Conservation (phyloP, 176 grass and related monocot species). For the Oryza meridionalis region DNA sequence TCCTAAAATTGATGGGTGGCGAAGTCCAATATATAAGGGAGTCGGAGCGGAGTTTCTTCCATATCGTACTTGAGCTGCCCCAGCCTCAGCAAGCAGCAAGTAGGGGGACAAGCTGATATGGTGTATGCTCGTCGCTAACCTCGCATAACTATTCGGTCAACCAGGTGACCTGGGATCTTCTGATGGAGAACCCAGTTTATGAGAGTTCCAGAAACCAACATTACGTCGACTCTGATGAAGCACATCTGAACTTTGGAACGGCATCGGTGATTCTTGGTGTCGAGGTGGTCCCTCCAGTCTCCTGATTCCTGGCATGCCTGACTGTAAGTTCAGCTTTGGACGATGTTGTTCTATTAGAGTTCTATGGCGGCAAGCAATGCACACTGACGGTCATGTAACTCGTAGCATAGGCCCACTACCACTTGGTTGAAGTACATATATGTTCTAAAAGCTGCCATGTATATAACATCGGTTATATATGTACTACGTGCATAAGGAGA, state of each 20-base stretch:
- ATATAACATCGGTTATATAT: constrained; percentile 35
- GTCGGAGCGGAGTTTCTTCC: constrained; percentile 92
- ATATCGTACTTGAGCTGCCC: constrained; percentile 72
- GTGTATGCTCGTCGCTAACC: constrained; percentile 18
- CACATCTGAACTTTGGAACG: not conserved
- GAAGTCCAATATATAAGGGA: constrained; percentile 96
- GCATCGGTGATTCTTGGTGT: constrained; percentile 2
- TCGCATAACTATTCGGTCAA: constrained; percentile 24
- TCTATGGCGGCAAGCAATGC: constrained; percentile 28
- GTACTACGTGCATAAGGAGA: constrained; percentile 52
- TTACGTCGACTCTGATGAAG: not conserved
- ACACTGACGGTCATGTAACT: constrained; percentile 38
- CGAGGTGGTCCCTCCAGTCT: constrained; percentile 7
- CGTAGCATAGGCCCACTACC: constrained; percentile 40
- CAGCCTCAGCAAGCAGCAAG: constrained; percentile 47
- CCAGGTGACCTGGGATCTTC: constrained; percentile 37
- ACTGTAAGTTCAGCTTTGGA: constrained; percentile 11
- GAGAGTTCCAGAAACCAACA: constrained; percentile 38
- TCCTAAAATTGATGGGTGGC: constrained; percentile 89
- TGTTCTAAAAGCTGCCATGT: constrained; percentile 29
- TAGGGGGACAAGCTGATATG: constrained; percentile 50
- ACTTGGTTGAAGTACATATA: constrained; percentile 34
- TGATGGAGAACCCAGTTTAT: constrained; percentile 19
- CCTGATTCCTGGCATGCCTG: not conserved
- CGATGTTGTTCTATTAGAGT: constrained; percentile 31